Conservation (phyloP, 306 rosid species). For the Rosa chinensis region DNA sequence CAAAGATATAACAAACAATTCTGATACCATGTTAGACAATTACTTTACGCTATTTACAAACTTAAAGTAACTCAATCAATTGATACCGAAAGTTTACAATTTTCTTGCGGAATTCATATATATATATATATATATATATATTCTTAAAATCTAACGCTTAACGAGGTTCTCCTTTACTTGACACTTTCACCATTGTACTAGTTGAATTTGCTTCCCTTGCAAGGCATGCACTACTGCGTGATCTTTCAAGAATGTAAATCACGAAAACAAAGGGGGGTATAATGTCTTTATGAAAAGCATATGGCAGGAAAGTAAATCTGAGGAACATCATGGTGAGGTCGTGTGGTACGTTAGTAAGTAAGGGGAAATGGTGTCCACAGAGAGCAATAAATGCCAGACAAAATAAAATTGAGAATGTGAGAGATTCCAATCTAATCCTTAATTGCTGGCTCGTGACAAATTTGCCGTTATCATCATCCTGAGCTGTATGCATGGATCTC, state of each 20-base stretch:
- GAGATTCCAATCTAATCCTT: background rate
- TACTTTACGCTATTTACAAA: accelerated
- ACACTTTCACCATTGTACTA: background rate
- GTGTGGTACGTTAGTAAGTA: background rate
- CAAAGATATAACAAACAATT: background rate
- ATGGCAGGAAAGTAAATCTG: background rate
- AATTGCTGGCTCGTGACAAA: background rate
- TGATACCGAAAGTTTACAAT: background rate
- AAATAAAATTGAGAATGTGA: background rate
- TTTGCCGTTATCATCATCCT: background rate
- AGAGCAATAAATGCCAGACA: background rate
- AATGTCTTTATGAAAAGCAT: background rate
- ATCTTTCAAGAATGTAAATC: background rate
- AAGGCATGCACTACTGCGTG: background rate
- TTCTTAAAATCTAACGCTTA: background rate
- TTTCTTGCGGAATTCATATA: background rate
- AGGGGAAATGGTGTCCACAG: background rate
- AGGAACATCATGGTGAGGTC: background rate
- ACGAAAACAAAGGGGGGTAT: background rate
- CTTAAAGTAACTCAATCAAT: background rate
- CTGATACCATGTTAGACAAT: background rate
- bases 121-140: background rate
- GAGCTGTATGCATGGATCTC: background rate
- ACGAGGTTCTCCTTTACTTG: background rate
- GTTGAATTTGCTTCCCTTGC: background rate